Percentiles rank a stretch among this genome's conserved stretches.
Conservation (phyloP, 2,329 filamentous ascomycete genomes). For the Karstenula rhodostoma region DNA sequence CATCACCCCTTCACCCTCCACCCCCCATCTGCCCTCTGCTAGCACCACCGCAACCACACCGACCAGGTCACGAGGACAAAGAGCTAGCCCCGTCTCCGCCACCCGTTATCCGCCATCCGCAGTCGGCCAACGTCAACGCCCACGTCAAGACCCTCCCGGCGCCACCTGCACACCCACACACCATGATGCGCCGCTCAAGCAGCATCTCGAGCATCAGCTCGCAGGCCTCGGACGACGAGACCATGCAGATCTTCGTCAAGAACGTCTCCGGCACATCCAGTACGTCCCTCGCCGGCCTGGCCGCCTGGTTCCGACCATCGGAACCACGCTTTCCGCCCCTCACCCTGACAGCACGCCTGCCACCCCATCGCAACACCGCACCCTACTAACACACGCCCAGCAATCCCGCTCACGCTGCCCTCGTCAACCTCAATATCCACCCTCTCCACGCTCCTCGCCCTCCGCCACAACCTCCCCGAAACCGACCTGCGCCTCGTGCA, state of each 20-base stretch:
- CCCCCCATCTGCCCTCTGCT: not conserved
- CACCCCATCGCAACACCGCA: constrained; percentile 1
- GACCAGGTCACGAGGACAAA: not conserved
- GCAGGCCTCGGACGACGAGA: constrained; percentile 57
- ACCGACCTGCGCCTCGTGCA: constrained; percentile 63
- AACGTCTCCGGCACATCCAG: constrained; percentile 63
- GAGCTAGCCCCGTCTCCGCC: not conserved
- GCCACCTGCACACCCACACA: constrained; percentile 14
- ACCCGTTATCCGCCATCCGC: not conserved
- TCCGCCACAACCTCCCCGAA: constrained; percentile 63
- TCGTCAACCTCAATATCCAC: constrained; percentile 62
- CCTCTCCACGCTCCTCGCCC: constrained; percentile 64
- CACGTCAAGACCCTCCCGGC: constrained; percentile 9
- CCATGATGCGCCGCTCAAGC: constrained; percentile 46
- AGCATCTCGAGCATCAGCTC: constrained; percentile 55
- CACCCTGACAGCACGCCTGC: constrained; percentile 19
- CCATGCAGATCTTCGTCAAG: constrained; percentile 70
- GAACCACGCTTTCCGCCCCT: constrained; percentile 26
- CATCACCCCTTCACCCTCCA: not conserved
- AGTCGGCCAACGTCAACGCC: constrained; percentile 3
- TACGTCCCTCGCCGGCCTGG: constrained; percentile 49
- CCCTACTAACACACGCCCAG: constrained; percentile 48
- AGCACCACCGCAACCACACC: not conserved
- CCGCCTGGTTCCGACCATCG: constrained; percentile 27
- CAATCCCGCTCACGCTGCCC: constrained; percentile 65